Percentiles rank a stretch among this genome's conserved stretches.
These are phyloP conservation scores for Aspergillus felis DNA, from an alignment of 2,329 filamentous ascomycete genomes.

Conservation along the genomic window DNA sequence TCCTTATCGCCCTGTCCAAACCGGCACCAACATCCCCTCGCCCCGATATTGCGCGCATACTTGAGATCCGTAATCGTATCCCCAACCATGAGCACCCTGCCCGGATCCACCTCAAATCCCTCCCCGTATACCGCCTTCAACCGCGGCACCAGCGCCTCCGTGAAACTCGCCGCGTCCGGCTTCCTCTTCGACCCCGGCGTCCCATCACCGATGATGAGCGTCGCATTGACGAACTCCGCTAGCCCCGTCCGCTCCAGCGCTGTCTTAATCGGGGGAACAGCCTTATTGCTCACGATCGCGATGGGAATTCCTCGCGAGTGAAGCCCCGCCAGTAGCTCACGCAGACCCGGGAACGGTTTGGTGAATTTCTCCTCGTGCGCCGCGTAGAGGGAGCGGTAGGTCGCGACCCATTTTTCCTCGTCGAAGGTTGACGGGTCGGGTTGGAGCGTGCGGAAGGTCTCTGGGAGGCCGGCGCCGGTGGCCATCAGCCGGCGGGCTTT, in stretches of 20 bases:
- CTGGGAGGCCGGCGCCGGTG: conserved; percentile 6
- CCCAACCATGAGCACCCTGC: conserved; percentile 10
- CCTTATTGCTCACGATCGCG: conserved; percentile 24
- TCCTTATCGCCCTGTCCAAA: conserved; percentile 13
- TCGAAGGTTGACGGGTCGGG: conserved; percentile 5
- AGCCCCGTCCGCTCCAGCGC: conserved; percentile 5
- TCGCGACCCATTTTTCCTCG: conserved; percentile 13
- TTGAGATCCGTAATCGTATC: conserved; percentile 14
- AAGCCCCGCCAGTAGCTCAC: conserved; percentile 11
- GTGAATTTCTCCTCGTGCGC: conserved; percentile 17
- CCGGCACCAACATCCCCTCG: conserved; percentile 11
- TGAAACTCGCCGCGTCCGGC: conserved; percentile 10
- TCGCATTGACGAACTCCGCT: conserved; percentile 1
- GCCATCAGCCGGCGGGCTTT: conserved; percentile 8
- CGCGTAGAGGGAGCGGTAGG: conserved; percentile 19
- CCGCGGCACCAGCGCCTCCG: conserved; percentile 12
- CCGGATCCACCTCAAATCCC: neutral
- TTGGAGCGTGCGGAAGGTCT: conserved; percentile 9
- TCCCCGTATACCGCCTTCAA: conserved; percentile 6
- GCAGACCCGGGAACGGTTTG: conserved; percentile 15
- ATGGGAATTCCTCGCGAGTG: conserved; percentile 10
- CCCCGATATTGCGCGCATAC: conserved; percentile 13
- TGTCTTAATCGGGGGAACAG: conserved; percentile 13
- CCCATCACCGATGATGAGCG: conserved; percentile 11
- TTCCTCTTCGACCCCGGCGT: conserved; percentile 5